Base-by-base conservation (phyloP, 2,329 filamentous ascomycete species). In the Trichophyton rubrum region DNA sequence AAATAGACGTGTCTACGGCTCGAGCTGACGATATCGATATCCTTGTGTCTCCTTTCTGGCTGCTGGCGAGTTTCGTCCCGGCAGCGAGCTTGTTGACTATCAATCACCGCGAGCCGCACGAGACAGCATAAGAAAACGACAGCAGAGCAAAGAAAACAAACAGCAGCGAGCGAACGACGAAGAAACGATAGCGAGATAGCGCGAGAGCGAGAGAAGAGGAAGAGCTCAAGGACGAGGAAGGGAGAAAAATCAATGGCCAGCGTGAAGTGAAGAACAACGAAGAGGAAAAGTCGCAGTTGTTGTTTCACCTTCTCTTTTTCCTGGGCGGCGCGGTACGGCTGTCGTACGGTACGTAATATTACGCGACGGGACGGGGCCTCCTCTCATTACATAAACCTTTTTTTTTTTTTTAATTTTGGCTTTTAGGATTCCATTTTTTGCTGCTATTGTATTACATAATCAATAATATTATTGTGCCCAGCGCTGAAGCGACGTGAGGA, bases 261-360 rank as follows among this genome's bases (percentile, higher is more conserved):
- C 33, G 33, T 38, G 33, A 13, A 38, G 33, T 6, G 33, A 38
- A 35, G 33, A 35, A 35, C 22, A 8, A 38, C 2, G 33, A 38
- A 45, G 17, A 45, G 20, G 41, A 45, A n/a, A 20, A 45, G 41
- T 45, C 41, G 41, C 20, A 22, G 43, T 20, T 20, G 43, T 56
- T 43, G 56, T 59, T 59, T 59, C 38, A 45, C 41, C n/a, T 47
- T 45, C 40, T 27, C 47, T 59, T 59, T 35, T 30, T 17, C 56
- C 30, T 13, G 56, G 35, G 15, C 56, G n/a, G n/a, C 7, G 22
- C n/a, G 20, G 24, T 17, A 40, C 9, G 55, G 49, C 27, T 30
- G 8, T 24, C 22, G 49, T 53, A 53, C 49, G 24, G 24, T 53
- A 53, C 9, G 49, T 53, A 24, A 33, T 22, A 13, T 53, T 11